A percentile compares a stretch with the other conserved stretches of the same genome.
Evolutionary conservation across 2,329 filamentous ascomycete species (phyloP).

Genomic region (Fusarium sp.): DNA sequence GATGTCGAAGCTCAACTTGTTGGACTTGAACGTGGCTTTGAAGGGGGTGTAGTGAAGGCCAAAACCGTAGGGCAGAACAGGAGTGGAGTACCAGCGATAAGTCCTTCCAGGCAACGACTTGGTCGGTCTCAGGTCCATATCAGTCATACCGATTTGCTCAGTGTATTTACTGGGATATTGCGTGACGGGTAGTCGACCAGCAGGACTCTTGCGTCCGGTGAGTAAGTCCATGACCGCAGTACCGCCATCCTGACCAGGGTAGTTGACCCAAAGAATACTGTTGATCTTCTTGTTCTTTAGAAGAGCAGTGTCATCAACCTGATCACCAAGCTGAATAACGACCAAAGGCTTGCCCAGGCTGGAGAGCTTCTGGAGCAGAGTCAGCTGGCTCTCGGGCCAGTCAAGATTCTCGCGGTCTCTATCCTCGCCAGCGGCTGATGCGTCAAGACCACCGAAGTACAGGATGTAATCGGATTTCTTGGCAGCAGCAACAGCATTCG

Average conservation of each 20-base stretch:
- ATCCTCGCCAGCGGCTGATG: slow-evolving; percentile 1
- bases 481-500: neutral
- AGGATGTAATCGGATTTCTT: slow-evolving; percentile 8
- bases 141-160: neutral
- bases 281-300: slow-evolving; percentile 1
- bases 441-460: slow-evolving; percentile 1
- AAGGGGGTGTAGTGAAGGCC: slow-evolving; percentile 5
- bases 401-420: neutral
- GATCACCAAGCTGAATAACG: neutral
- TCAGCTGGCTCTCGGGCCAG: neutral
- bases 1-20: neutral
- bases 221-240: neutral
- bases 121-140: slow-evolving; percentile 1
- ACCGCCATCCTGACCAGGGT: slow-evolving; percentile 2
- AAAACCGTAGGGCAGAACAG: neutral
- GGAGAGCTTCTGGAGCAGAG: neutral
- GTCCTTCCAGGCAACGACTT: neutral
- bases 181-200: neutral
- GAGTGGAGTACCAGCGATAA: neutral
- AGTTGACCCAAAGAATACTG: slow-evolving; percentile 17
- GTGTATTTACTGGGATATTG: slow-evolving; percentile 1
- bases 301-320: neutral
- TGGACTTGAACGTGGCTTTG: slow-evolving; percentile 1
- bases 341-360: neutral
- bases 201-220: neutral